phyloP scores from a whole-genome alignment of 805 yeast genomes.

The Candida railenensis region DNA sequence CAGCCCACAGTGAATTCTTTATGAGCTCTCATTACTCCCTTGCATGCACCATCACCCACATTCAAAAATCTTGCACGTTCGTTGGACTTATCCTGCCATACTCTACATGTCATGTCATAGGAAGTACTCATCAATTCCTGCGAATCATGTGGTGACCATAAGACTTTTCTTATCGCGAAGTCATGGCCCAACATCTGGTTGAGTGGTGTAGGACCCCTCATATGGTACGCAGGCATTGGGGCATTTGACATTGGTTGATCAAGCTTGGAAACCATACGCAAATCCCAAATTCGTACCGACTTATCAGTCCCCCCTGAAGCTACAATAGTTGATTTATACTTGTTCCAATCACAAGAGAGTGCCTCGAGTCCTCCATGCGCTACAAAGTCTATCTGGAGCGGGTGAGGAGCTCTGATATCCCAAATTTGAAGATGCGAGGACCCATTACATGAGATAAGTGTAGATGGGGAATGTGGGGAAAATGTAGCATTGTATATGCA shows the following conservation, averaged over 20 bases:
- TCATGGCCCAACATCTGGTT: conserved; percentile 86
- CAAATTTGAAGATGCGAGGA: conserved; percentile 75
- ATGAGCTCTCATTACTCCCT: conserved; percentile 64
- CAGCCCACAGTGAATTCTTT: conserved; percentile 89
- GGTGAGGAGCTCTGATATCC: conserved; percentile 74
- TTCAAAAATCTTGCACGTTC: conserved; percentile 49
- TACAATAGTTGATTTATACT: conserved; percentile 73
- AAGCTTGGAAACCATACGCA: conserved; percentile 58
- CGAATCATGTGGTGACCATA: conserved; percentile 87
- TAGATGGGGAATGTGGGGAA: conserved; percentile 80
- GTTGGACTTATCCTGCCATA: conserved; percentile 77
- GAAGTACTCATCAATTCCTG: conserved; percentile 72
- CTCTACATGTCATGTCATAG: conserved; percentile 88
- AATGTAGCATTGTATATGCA: conserved; percentile 80
- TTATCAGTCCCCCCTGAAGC: conserved; percentile 95
- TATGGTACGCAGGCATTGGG: conserved; percentile 41
- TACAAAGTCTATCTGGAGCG: conserved; percentile 56
- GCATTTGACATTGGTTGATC: conserved; percentile 35
- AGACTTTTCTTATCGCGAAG: conserved; percentile 77
- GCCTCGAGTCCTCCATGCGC: conserved; percentile 84
- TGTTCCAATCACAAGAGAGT: conserved; percentile 84
- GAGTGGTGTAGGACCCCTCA: conserved; percentile 61
- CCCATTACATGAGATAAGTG: conserved; percentile 69
- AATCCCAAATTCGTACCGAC: conserved; percentile 81
- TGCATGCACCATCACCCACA: conserved; percentile 47